Evolutionary conservation across 2,329 filamentous ascomycete species (phyloP), one percentile per base, ranked within the genome.

Genomic region (Cladosporium cucumerinum): DNA sequence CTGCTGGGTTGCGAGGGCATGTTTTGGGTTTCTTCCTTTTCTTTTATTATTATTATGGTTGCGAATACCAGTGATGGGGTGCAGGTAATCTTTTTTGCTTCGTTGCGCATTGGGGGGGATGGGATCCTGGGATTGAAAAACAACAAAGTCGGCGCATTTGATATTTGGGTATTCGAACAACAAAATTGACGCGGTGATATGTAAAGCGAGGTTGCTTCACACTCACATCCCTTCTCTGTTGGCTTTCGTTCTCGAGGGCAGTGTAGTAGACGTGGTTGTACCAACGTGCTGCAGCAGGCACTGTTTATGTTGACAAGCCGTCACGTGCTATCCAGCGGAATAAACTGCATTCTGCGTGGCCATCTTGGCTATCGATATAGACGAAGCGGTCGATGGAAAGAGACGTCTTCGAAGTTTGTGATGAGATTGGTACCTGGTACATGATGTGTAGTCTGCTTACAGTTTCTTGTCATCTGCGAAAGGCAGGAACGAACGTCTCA

Each of bases 61-160:
- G 60, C 60, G 60, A 34, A 62, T 55, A 55, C 60, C 60, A 62
- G 23, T 39, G 34, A 46, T 55, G 34, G 34, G 49, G 32, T 62
- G 34, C 34, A 46, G 60, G 60, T 62, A 62, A 62, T 62, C 28
- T 26, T 54, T 51, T 61, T 52, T 62, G 60, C 60, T 62, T 52
- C 18, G 18, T 60, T 21, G 57, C 28, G 43, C 39, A 48, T 57
- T 30, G 28, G 28, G 30, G 51, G 28, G 21, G 54, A 4, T 25
- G 32, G 51, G n/a, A 54, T 30, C n/a, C 51, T 32, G 51, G 51
- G 51, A 32, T 28, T 28, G 51, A 30, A 57, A 57, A 36, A 57
- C 21, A 32, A 39, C 30, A 23, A 57, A 39, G 28, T 30, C 30
- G 30, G 30, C 32, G 54, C 18, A 57, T 57, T 34, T 57, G 54